Evolutionary conservation across 2,329 filamentous ascomycete genomes (phyloP).

Genomic region (Xylaria sp.): DNA sequence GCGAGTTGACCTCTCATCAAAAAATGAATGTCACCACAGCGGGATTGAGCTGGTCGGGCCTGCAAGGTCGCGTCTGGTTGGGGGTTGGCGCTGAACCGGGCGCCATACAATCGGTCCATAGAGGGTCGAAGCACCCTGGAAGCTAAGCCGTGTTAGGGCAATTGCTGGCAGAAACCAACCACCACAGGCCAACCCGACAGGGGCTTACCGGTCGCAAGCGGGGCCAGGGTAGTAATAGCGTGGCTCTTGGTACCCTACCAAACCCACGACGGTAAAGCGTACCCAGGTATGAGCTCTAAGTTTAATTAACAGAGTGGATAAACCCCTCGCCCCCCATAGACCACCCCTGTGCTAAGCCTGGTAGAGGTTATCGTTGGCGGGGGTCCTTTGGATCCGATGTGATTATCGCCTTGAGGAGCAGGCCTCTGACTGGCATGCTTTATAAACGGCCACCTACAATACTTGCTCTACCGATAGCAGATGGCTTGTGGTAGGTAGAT

Average conservation of each 20-base stretch:
- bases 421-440: neutral
- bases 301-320: conserved; percentile 25
- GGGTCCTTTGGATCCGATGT: neutral
- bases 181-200: conserved; percentile 18
- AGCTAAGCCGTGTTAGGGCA: conserved; percentile 20
- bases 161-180: neutral
- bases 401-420: neutral
- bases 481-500: neutral
- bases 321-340: conserved; percentile 1
- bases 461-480: neutral
- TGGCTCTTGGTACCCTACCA: conserved; percentile 20
- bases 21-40: conserved; percentile 26
- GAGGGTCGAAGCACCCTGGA: conserved; percentile 7
- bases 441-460: neutral
- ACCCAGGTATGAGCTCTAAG: neutral
- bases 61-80: conserved; percentile 13
- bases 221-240: conserved; percentile 23
- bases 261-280: conserved; percentile 11
- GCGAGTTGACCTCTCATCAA: conserved; percentile 7
- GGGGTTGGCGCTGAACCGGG: conserved; percentile 20
- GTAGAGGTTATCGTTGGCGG: neutral
- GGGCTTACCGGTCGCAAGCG: conserved; percentile 4
- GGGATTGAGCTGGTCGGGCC: conserved; percentile 24
- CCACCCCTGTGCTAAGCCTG: neutral
- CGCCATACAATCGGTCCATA: conserved; percentile 26